Evolutionary conservation across 495 filamentous ascomycete species (phyloP).

Genomic region (Parathielavia hyrcaniae): DNA sequence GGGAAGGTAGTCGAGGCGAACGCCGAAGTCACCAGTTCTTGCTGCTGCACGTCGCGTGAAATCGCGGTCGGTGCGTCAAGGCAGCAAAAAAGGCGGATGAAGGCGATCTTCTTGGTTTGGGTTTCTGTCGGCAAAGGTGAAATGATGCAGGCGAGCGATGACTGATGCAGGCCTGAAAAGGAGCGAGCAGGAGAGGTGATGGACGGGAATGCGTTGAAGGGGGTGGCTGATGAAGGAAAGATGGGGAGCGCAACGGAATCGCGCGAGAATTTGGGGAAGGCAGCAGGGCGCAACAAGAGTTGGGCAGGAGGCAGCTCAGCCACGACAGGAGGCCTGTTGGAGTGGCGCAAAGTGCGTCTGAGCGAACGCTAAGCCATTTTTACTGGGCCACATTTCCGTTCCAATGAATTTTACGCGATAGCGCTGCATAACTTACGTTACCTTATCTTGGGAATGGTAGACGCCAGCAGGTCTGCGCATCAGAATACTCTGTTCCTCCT

Average conservation of each 20-base stretch:
- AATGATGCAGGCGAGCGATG: slow-evolving; percentile 33
- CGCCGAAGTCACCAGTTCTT: not conserved
- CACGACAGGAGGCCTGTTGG: slow-evolving; percentile 15
- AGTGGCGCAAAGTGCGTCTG: not conserved
- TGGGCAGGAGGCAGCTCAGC: slow-evolving; percentile 22
- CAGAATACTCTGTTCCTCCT: too few species aligned
- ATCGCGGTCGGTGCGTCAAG: slow-evolving; percentile 13
- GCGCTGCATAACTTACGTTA: too few species aligned
- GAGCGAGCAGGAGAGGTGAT: slow-evolving; percentile 27
- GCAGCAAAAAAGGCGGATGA: slow-evolving; percentile 6
- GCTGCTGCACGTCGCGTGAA: slow-evolving; percentile 21
- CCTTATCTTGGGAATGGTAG: too few species aligned
- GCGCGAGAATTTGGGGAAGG: slow-evolving; percentile 28
- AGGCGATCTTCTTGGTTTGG: not conserved
- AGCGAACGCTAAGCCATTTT: slow-evolving; percentile 2
- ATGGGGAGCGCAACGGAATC: slow-evolving; percentile 19
- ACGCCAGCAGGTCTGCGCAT: too few species aligned
- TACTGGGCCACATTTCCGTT: too few species aligned
- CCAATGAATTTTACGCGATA: too few species aligned
- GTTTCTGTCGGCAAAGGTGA: not conserved
- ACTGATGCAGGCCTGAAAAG: slow-evolving; percentile 37
- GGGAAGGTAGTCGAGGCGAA: slow-evolving; percentile 6
- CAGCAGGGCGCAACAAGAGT: slow-evolving; percentile 14
- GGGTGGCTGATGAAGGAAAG: slow-evolving; percentile 18
- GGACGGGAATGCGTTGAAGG: slow-evolving; percentile 17